Percentiles rank a stretch among this genome's conserved stretches.
Conservation (phyloP, 129 eudicot genomes). For the Escallonia rubra region DNA sequence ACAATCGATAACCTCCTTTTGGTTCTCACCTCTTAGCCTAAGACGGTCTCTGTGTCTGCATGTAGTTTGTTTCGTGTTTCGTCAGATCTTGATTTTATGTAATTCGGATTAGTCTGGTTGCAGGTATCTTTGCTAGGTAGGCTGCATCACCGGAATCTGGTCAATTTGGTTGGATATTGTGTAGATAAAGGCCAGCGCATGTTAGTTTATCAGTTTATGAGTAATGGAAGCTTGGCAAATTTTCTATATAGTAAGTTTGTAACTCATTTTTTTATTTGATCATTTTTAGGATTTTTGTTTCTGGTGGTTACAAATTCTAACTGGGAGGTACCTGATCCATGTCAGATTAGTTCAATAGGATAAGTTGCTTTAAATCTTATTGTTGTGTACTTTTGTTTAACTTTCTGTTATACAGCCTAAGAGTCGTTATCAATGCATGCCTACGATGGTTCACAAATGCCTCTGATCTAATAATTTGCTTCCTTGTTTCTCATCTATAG, state of each 20-base stretch:
- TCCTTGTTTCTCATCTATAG: too few species aligned
- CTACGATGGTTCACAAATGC: neutral
- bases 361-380: neutral
- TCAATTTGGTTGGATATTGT: slow-evolving; percentile 91
- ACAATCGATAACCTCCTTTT: neutral
- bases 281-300: neutral
- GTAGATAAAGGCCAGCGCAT: slow-evolving; percentile 86
- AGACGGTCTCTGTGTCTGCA: neutral
- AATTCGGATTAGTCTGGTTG: neutral
- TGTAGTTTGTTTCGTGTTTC: neutral
- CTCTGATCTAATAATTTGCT: too few species aligned
- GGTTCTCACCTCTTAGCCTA: neutral
- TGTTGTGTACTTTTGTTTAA: neutral
- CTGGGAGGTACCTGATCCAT: neutral
- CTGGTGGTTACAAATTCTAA: neutral
- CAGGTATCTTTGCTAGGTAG: slow-evolving; percentile 93
- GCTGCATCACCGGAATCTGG: slow-evolving; percentile 89
- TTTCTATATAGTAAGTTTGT: slow-evolving; percentile 58
- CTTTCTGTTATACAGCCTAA: neutral
- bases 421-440: neutral
- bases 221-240: slow-evolving; percentile 82
- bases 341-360: neutral
- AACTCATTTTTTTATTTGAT: slow-evolving; percentile 1
- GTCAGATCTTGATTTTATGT: neutral
- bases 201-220: slow-evolving; percentile 89